Percentiles rank a stretch among this genome's conserved stretches.
phyloP scores from a whole-genome alignment of 768 basidiomycete genomes.

The Trametes cubensis region DNA sequence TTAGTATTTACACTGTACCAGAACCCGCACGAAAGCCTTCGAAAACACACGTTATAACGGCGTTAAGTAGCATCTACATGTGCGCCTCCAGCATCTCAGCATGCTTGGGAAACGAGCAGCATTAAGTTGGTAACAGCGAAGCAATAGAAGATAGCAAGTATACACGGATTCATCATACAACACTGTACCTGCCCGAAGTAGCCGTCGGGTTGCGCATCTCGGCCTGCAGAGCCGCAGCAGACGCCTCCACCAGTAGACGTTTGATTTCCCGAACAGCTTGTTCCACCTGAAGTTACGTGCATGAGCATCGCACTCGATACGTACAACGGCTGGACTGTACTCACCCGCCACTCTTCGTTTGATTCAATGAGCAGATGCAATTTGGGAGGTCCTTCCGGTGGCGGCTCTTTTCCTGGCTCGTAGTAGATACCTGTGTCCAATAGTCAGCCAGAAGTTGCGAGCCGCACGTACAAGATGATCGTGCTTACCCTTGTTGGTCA shows the following conservation, averaged over 20 bases:
- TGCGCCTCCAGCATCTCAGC: too few species aligned
- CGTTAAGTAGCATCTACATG: too few species aligned
- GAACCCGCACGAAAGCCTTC: too few species aligned
- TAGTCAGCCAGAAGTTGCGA: constrained; percentile 3
- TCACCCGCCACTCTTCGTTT: constrained; percentile 91
- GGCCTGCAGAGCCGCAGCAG: constrained; percentile 84
- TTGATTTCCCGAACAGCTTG: constrained; percentile 96
- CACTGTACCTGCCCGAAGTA: constrained; percentile 79
- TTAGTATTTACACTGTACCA: too few species aligned
- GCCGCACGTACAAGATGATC: neutral
- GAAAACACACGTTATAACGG: too few species aligned
- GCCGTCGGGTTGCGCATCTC: constrained; percentile 85
- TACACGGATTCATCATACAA: constrained; percentile 46
- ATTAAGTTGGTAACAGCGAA: too few species aligned
- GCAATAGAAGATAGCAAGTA: too few species aligned
- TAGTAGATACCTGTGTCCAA: constrained; percentile 78
- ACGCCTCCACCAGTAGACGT: constrained; percentile 92
- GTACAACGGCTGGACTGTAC: constrained; percentile 33
- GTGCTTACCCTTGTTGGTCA: constrained; percentile 89
- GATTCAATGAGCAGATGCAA: constrained; percentile 95
- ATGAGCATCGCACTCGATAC: neutral
- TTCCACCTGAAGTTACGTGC: constrained; percentile 63
- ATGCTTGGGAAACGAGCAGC: too few species aligned
- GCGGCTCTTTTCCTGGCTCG: constrained; percentile 91
- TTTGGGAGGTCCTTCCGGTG: constrained; percentile 90